Percentiles rank a stretch among this genome's conserved stretches.
These are phyloP conservation scores for Calonectria pseudoturangicola DNA, from an alignment of 2,329 filamentous ascomycete genomes.

Conservation along the genomic window DNA sequence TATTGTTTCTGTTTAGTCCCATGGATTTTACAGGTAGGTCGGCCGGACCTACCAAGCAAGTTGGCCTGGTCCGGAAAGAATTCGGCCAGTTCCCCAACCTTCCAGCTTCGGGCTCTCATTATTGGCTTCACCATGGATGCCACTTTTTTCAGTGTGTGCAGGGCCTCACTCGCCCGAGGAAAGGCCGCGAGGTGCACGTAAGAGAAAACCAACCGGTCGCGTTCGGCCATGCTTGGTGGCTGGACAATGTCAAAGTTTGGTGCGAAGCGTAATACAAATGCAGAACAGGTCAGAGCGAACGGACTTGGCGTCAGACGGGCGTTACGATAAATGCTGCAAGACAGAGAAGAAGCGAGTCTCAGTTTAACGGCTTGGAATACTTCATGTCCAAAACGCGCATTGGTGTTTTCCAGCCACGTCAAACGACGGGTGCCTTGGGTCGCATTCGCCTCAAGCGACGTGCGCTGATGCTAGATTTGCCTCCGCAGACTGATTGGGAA, in stretches of 20 bases:
- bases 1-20: slow-evolving; percentile 52
- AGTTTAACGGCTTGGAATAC: slow-evolving; percentile 11
- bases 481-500: slow-evolving; percentile 36
- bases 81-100: slow-evolving; percentile 85
- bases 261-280: slow-evolving; percentile 27
- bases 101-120: slow-evolving; percentile 91
- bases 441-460: slow-evolving; percentile 37
- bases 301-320: neutral
- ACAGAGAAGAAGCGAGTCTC: slow-evolving; percentile 8
- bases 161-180: slow-evolving; percentile 69
- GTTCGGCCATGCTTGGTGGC: slow-evolving; percentile 47
- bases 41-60: slow-evolving; percentile 76
- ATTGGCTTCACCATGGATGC: slow-evolving; percentile 95
- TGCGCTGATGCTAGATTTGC: slow-evolving; percentile 36
- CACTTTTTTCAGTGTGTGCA: slow-evolving; percentile 82
- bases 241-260: slow-evolving; percentile 25
- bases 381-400: slow-evolving; percentile 8
- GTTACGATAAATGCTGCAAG: slow-evolving; percentile 19
- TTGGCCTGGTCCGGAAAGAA: slow-evolving; percentile 87
- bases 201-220: slow-evolving; percentile 66
- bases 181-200: slow-evolving; percentile 70
- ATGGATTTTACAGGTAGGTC: neutral
- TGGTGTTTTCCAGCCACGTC: slow-evolving; percentile 46
- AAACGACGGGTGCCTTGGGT: slow-evolving; percentile 51
- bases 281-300: slow-evolving; percentile 31